These are phyloP conservation scores for Pichia gijzeniarum DNA, from an alignment of 805 yeast genomes.

Conservation along the genomic window DNA sequence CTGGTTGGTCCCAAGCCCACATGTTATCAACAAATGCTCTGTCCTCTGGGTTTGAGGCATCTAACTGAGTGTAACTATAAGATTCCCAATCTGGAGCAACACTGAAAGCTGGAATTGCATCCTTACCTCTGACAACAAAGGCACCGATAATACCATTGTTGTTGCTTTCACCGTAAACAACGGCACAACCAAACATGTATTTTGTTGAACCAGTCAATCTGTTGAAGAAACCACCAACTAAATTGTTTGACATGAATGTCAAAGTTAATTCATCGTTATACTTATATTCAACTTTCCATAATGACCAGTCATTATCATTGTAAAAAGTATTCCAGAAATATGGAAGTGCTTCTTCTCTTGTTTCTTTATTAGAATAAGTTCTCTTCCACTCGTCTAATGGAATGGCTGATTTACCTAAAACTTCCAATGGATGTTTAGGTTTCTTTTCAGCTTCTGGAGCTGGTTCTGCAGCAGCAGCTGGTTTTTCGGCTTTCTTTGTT, in stretches of 20 bases:
- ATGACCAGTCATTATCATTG: slow-evolving; percentile 89
- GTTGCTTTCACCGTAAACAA: slow-evolving; percentile 98
- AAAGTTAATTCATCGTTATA: slow-evolving; percentile 96
- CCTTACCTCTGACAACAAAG: slow-evolving; percentile 94
- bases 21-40: slow-evolving; percentile 78
- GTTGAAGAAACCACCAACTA: slow-evolving; percentile 96
- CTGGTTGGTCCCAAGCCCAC: slow-evolving; percentile 99
- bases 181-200: slow-evolving; percentile 88
- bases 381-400: slow-evolving; percentile 93
- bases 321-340: slow-evolving; percentile 94
- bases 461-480: slow-evolving; percentile 27
- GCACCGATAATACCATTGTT: slow-evolving; percentile 96
- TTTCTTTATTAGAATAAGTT: slow-evolving; percentile 93
- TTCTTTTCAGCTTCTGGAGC: slow-evolving; percentile 52
- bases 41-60: slow-evolving; percentile 68
- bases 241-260: slow-evolving; percentile 97
- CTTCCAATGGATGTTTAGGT: slow-evolving; percentile 87
- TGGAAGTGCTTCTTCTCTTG: slow-evolving; percentile 89
- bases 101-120: slow-evolving; percentile 81
- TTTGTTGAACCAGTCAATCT: slow-evolving; percentile 88
- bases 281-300: slow-evolving; percentile 93
- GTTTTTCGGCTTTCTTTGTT: slow-evolving; percentile 30
- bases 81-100: slow-evolving; percentile 99
- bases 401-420: slow-evolving; percentile 63
- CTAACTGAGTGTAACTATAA: slow-evolving; percentile 76